phyloP scores from a whole-genome alignment of 208 protist species.

The Trypanosoma scelopori region DNA sequence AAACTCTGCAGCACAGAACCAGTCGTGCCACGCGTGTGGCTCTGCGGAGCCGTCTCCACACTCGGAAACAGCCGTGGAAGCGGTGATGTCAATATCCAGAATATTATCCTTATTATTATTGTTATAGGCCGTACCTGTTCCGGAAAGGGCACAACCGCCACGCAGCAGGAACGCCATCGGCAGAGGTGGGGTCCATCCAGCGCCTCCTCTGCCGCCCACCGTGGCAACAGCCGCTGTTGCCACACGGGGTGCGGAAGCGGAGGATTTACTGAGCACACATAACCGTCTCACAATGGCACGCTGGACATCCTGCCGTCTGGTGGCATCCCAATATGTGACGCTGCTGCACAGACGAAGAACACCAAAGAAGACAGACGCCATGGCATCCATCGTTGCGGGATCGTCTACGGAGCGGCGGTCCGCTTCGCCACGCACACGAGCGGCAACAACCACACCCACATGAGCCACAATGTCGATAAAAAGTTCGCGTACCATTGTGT shows the following conservation, averaged over 20 bases:
- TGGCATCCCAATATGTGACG: conserved; percentile 22
- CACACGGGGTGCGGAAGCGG: no score
- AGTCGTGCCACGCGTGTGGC: conserved; percentile 29
- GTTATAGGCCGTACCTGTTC: neutral
- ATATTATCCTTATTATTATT: neutral
- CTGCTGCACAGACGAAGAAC: conserved; percentile 46
- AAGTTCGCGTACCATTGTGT: conserved; percentile 5
- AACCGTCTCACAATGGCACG: conserved; percentile 16
- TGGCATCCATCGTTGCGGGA: conserved; percentile 32
- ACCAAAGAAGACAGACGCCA: conserved; percentile 45
- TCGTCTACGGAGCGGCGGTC: neutral
- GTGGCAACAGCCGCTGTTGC: no score
- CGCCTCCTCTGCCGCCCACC: no score
- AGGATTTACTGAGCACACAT: neutral
- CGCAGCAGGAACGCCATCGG: conserved; percentile 21
- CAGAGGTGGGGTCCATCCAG: neutral
- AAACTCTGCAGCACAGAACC: conserved; percentile 30
- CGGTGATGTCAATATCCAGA: neutral
- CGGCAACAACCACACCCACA: conserved; percentile 34
- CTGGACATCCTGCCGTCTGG: conserved; percentile 23
- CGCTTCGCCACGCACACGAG: conserved; percentile 14
- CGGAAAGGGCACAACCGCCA: conserved; percentile 12
- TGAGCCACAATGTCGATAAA: conserved; percentile 51
- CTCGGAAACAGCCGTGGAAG: no score
- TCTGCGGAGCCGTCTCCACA: neutral